Evolutionary conservation across 495 filamentous ascomycete genomes (phyloP).

Genomic region (Paragyromitra xinjiangensis): DNA sequence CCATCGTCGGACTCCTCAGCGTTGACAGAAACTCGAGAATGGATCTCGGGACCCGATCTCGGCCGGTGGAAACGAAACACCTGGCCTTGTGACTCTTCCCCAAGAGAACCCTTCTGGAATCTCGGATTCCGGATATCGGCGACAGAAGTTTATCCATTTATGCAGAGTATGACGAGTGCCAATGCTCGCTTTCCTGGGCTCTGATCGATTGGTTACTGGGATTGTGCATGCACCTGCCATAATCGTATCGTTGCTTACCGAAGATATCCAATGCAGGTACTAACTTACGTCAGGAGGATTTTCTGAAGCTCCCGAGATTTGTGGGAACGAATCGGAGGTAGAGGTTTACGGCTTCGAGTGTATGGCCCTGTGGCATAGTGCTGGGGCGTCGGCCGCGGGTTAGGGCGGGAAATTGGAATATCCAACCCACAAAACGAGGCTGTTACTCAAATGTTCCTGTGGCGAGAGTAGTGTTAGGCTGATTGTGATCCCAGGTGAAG

Average conservation of each 20-base stretch:
- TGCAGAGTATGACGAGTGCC: constrained; percentile 19
- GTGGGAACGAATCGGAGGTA: background rate
- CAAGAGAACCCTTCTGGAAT: background rate
- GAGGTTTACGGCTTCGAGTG: background rate
- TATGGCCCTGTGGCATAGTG: background rate
- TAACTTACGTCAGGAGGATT: background rate
- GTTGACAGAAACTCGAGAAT: background rate
- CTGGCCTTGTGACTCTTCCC: constrained; percentile 27
- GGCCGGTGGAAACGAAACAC: constrained; percentile 15
- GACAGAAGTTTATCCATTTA: background rate
- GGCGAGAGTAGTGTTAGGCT: background rate
- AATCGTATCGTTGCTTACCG: background rate
- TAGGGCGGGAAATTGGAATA: background rate
- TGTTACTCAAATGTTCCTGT: background rate
- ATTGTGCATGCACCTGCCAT: constrained; percentile 10
- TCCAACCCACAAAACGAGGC: background rate
- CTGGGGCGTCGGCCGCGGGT: background rate
- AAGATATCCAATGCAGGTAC: background rate
- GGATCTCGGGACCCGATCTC: background rate
- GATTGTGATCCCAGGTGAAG: no score
- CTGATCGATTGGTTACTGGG: constrained; percentile 4
- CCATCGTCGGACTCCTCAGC: background rate
- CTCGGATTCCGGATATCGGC: constrained; percentile 3
- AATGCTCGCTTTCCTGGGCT: background rate
- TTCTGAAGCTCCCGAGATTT: background rate